A percentile compares a stretch with the other conserved stretches of the same genome.
Evolutionary conservation across 176 grass and related monocot genomes (phyloP).

Genomic region (Pontederia paniculata): DNA sequence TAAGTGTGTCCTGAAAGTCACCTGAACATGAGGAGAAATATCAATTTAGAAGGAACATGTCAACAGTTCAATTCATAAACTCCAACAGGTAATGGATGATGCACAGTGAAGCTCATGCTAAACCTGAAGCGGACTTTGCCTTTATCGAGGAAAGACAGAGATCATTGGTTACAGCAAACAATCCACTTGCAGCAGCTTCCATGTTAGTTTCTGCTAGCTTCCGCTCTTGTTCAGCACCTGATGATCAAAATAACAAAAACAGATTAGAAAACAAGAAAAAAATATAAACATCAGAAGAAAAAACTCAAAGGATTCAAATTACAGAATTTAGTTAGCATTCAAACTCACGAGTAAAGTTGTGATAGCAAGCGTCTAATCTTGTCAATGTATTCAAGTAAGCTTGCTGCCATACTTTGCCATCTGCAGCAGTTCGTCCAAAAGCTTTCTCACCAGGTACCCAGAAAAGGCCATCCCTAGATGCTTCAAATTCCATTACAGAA

Average conservation of each 20-base stretch:
- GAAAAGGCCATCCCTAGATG: conserved; percentile 77
- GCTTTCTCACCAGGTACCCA: conserved; percentile 48
- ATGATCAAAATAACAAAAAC: conserved; percentile 2
- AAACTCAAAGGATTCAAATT: too few relatives aligned
- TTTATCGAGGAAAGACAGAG: conserved; percentile 54
- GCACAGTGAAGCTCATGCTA: conserved; percentile 17
- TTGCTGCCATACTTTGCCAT: conserved; percentile 74
- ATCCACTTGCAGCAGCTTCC: conserved; percentile 63
- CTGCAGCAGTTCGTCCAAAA: conserved; percentile 47
- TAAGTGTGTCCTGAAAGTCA: conserved; percentile 72
- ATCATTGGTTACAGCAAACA: conserved; percentile 72
- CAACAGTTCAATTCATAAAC: conserved; percentile 3
- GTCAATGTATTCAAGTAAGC: conserved; percentile 59
- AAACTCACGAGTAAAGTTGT: conserved; percentile 76
- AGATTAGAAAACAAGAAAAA: conserved; percentile 4
- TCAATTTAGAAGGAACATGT: conserved; percentile 7
- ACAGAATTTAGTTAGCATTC: background rate
- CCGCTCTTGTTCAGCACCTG: conserved; percentile 89
- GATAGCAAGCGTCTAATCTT: conserved; percentile 60
- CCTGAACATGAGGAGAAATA: conserved; percentile 35
- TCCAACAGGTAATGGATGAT: conserved; percentile 7
- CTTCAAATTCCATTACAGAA: conserved; percentile 85
- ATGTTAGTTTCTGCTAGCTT: conserved; percentile 69
- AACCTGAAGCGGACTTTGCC: conserved; percentile 76
- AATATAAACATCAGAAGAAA: conserved; percentile 15